These are phyloP conservation scores for Gardenia jasminoides DNA, from an alignment of 257 asterid species.

Conservation along the genomic window DNA sequence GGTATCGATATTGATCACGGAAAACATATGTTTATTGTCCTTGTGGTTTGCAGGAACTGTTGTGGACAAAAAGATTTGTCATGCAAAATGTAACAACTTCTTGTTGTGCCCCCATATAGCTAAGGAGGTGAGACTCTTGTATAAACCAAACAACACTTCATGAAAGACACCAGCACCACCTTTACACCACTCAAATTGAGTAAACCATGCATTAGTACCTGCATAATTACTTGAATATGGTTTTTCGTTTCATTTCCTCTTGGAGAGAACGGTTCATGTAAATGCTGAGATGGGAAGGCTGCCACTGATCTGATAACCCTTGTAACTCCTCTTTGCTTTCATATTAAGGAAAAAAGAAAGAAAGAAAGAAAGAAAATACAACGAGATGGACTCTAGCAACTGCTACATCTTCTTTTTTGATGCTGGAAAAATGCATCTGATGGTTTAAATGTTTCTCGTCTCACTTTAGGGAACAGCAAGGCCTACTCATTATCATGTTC, in stretches of 20 bases:
- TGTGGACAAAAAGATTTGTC: conserved; percentile 24
- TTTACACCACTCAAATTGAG: too few relatives aligned
- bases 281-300: too few relatives aligned
- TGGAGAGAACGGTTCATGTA: too few relatives aligned
- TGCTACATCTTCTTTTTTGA: not conserved
- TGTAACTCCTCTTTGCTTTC: too few relatives aligned
- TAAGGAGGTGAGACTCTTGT: conserved; percentile 4
- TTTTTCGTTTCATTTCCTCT: too few relatives aligned
- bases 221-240: too few relatives aligned
- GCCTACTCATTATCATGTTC: conserved; percentile 50
- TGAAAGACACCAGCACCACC: too few relatives aligned
- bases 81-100: conserved; percentile 19
- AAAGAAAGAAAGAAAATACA: not conserved
- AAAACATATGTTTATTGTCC: not conserved
- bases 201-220: too few relatives aligned
- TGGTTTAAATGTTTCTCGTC: conserved; percentile 11
- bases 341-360: too few relatives aligned
- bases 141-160: too few relatives aligned
- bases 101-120: conserved; percentile 19
- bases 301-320: too few relatives aligned
- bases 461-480: conserved; percentile 43
- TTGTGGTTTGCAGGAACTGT: conserved; percentile 23
- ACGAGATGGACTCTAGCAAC: not conserved
- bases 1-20: not conserved
- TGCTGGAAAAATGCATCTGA: not conserved